Base-by-base conservation (phyloP, 106 monocot species). In the Platanthera guangdongensis region DNA sequence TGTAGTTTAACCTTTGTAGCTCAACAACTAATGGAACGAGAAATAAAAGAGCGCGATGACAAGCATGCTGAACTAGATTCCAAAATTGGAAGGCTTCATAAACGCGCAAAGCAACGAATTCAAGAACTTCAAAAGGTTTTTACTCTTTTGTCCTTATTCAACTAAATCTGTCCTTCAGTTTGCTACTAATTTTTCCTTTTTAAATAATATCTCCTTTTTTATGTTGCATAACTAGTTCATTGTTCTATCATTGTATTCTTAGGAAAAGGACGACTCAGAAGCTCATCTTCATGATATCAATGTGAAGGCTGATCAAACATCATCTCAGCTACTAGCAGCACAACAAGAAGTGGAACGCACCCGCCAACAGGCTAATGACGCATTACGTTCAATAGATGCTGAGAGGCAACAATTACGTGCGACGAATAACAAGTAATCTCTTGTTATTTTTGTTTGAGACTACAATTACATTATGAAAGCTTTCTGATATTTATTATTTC, bases 261-360 rank as follows among this genome's bases (percentile, higher is more conserved):
- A 96, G 97, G 97, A 97, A 83, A 97, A 94, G 82, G 93, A 97
- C 89, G 97, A 97, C 76, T 72, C 94, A 49, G 97, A 97, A 86
- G 87, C 76, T 73, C 87, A 67, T n/a, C 71, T 91, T 72, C 87
- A 80, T 70, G 92, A 97, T 76, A 69, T 86, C 51, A 90, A 82
- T 78, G 51, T 71, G 46, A 85, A 81, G 81, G 75, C 80, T 74
- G 91, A 91, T 47, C 82, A 84, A 75, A 80, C 83, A 54, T 75
- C 83, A 74, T 76, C 71, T 68, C 86, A 89, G 52, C 87, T 88
- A 76, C 52, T 69, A 76, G 73, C 74, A 73, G 75, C 77, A 53
- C 90, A 97, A 50, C 84, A 91, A 54, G 97, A 97, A 74, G 57
- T 91, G 53, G 97, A 97, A 68, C 82, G 84, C 21, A 79, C 89